Percentiles rank a stretch among this genome's conserved stretches.
phyloP scores from a whole-genome alignment of 1,139 yeast genomes.

The Yamadazyma atmosphaerica region DNA sequence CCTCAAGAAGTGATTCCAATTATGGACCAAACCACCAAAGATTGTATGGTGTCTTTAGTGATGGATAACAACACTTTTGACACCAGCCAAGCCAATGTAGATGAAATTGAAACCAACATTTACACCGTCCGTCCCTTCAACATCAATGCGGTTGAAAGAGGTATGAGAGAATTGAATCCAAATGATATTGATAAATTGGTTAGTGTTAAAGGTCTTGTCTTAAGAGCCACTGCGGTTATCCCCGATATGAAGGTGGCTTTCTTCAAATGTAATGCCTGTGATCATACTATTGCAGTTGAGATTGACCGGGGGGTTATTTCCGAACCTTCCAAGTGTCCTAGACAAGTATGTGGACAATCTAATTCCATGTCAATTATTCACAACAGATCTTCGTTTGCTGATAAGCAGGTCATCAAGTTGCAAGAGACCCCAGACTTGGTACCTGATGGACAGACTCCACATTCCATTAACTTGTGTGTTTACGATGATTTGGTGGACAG shows the following conservation, averaged over 20 bases:
- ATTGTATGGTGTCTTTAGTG: conserved; percentile 79
- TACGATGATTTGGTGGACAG: conserved; percentile 95
- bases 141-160: conserved; percentile 61
- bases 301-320: conserved; percentile 93
- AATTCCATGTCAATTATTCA: conserved; percentile 91
- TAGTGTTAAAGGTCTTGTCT: conserved; percentile 84
- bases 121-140: conserved; percentile 90
- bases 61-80: conserved; percentile 50
- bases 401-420: conserved; percentile 87
- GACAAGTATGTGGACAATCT: conserved; percentile 79
- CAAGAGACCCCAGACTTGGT: conserved; percentile 98
- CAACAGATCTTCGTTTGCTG: conserved; percentile 90
- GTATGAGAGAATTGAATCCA: conserved; percentile 95
- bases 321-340: conserved; percentile 91
- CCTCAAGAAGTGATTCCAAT: conserved; percentile 98
- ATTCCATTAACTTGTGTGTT: conserved; percentile 88
- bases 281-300: conserved; percentile 87
- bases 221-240: conserved; percentile 85
- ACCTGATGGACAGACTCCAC: conserved; percentile 99
- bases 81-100: conserved; percentile 36
- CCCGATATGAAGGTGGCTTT: conserved; percentile 99
- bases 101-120: conserved; percentile 75
- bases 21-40: conserved; percentile 95
- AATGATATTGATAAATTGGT: conserved; percentile 93
- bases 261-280: conserved; percentile 93